A percentile compares a stretch with the other conserved stretches of the same genome.
phyloP scores from a whole-genome alignment of 192 early-diverging fungal genomes.

The Backusella psychrophila region DNA sequence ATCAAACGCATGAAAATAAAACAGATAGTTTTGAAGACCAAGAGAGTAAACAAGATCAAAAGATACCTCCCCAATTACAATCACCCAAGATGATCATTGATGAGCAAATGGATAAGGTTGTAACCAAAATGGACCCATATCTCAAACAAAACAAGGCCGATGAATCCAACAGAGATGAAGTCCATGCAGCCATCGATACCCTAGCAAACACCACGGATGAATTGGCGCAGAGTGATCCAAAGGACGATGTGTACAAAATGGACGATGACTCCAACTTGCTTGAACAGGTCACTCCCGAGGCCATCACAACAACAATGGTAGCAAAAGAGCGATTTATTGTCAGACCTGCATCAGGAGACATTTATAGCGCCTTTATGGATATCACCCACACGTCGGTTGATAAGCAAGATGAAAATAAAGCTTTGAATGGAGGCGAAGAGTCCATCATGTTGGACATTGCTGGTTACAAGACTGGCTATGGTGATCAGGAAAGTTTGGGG shows the following conservation, averaged over 20 bases:
- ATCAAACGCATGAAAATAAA: constrained; percentile 2
- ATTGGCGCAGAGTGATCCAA: background rate
- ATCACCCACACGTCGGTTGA: constrained; percentile 13
- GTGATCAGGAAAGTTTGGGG: background rate
- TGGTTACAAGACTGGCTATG: constrained; percentile 37
- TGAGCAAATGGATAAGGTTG: constrained; percentile 34
- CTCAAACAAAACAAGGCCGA: background rate
- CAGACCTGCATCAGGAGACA: constrained; percentile 26
- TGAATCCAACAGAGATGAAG: background rate
- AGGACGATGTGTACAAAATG: constrained; percentile 16
- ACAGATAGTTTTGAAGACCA: constrained; percentile 19
- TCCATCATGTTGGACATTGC: constrained; percentile 49
- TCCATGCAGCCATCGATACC: background rate
- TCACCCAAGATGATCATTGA: constrained; percentile 35
- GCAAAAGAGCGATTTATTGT: constrained; percentile 35
- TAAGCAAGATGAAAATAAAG: background rate
- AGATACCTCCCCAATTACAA: constrained; percentile 25
- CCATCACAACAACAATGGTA: constrained; percentile 28
- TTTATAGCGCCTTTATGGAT: constrained; percentile 23
- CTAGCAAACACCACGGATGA: background rate
- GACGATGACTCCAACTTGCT: constrained; percentile 31
- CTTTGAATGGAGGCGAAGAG: constrained; percentile 35
- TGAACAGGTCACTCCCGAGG: constrained; percentile 24
- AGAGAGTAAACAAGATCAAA: constrained; percentile 17
- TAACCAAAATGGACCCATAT: constrained; percentile 25